A percentile compares a stretch with the other conserved stretches of the same genome.
Evolutionary conservation across 495 filamentous ascomycete species (phyloP).

Genomic region (Aspergillus cristatus): DNA sequence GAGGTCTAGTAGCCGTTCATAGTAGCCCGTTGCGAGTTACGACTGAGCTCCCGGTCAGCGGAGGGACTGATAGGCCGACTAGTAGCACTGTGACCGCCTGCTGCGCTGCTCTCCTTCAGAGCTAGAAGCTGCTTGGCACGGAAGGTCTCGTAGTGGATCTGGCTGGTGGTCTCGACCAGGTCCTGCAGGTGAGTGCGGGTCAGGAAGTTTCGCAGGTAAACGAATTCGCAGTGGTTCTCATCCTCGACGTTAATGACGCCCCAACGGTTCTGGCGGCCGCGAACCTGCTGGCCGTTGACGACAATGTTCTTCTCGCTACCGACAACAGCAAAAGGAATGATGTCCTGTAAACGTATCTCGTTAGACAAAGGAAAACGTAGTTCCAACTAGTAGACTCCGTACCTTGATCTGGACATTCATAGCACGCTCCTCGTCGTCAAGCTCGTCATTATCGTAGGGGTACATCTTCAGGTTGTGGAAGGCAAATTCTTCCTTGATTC

Average conservation of each 20-base stretch:
- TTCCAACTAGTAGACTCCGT: constrained; percentile 13
- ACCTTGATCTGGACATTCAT: constrained; percentile 96
- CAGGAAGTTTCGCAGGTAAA: constrained; percentile 95
- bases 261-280: constrained; percentile 97
- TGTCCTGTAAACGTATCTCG: constrained; percentile 50
- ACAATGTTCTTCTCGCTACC: constrained; percentile 97
- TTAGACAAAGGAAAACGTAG: not conserved
- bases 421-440: constrained; percentile 91
- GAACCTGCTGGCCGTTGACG: constrained; percentile 94
- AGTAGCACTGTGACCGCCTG: constrained; percentile 56
- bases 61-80: constrained; percentile 91
- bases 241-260: constrained; percentile 99
- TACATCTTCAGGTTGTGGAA: constrained; percentile 99
- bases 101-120: constrained; percentile 93
- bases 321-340: constrained; percentile 96
- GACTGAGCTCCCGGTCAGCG: constrained; percentile 90
- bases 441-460: constrained; percentile 98
- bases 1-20: constrained; percentile 89
- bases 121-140: constrained; percentile 97
- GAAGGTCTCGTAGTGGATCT: constrained; percentile 99
- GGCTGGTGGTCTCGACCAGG: constrained; percentile 97
- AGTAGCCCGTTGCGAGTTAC: constrained; percentile 89
- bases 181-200: constrained; percentile 95
- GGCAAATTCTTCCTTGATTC: constrained; percentile 98
- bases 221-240: constrained; percentile 98